Conservation (phyloP, 176 grass and related monocot genomes). For the Hordeum vulgare region MorexV3_pseudomolecules_assembly NC_058523.1:554504343-554504842, state of each 20-base stretch:
- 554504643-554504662: neutral
- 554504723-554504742: constrained; percentile 54
- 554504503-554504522: constrained; percentile 57
- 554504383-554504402: constrained; percentile 28
- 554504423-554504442: constrained; percentile 42
- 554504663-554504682: neutral
- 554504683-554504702: constrained; percentile 38
- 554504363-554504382: constrained; percentile 39
- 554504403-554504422: constrained; percentile 42
- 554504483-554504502: constrained; percentile 34
- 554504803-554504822: constrained; percentile 46
- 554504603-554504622: constrained; percentile 43
- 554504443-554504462: constrained; percentile 42
- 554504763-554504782: constrained; percentile 45
- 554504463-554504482: constrained; percentile 42
- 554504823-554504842: constrained; percentile 57
- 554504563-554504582: constrained; percentile 28
- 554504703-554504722: constrained; percentile 57
- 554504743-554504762: constrained; percentile 40
- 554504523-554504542: constrained; percentile 38
- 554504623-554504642: neutral
- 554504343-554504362: constrained; percentile 41
- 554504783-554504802: constrained; percentile 54
- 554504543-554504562: constrained; percentile 30
- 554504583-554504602: constrained; percentile 58